Conservation (phyloP, 495 filamentous ascomycete genomes). For the Tuber umbilicatum region DNA sequence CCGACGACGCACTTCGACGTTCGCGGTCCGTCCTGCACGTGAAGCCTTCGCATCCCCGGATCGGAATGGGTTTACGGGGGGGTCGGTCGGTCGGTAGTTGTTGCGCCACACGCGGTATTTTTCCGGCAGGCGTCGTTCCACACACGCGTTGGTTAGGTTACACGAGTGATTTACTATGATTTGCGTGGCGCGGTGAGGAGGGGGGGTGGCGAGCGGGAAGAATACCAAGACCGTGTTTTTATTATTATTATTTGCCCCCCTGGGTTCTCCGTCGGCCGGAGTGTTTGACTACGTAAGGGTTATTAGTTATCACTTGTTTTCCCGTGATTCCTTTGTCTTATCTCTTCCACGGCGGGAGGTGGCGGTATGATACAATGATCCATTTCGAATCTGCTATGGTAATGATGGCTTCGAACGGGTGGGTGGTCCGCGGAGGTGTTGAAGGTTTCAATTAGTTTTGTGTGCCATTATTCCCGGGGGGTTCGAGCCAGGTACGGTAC, state of each 20-base stretch:
- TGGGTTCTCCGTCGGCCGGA: neutral
- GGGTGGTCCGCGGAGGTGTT: neutral
- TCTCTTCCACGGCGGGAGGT: neutral
- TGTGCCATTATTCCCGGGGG: neutral
- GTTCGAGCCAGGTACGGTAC: neutral
- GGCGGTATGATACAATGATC: neutral
- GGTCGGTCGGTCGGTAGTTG: neutral
- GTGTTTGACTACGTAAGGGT: neutral
- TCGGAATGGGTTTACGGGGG: neutral
- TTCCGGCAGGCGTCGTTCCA: neutral
- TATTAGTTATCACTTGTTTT: neutral
- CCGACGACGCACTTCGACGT: no score
- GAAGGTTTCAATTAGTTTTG: neutral
- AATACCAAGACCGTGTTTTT: neutral
- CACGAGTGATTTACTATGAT: slow-evolving; percentile 5
- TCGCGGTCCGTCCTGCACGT: neutral
- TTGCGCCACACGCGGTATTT: neutral
- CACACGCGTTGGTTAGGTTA: neutral
- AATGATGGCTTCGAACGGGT: neutral
- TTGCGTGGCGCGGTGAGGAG: neutral
- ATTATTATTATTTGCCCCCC: no score
- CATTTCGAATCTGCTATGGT: neutral
- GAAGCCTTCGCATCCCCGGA: neutral
- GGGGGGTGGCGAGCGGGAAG: neutral
- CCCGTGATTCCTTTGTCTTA: neutral